Conservation (phyloP, 441 rosid species). For the Gossypium lobatum region DNA sequence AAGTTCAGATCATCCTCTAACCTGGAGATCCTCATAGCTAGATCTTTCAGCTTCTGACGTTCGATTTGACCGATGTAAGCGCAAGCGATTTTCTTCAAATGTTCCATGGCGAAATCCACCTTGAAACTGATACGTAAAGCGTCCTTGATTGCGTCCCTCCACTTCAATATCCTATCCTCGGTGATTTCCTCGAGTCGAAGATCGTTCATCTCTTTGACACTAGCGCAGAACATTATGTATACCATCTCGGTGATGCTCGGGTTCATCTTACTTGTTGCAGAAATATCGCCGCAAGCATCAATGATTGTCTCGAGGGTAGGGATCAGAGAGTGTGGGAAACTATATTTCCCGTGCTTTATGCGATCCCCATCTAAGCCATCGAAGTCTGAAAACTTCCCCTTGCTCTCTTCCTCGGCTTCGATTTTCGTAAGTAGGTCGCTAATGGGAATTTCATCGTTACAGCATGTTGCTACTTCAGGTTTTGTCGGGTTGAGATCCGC, state of each 20-base stretch:
- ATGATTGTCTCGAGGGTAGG: neutral
- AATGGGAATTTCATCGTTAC: neutral
- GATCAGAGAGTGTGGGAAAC: neutral
- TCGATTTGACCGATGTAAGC: neutral
- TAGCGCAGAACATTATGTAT: neutral
- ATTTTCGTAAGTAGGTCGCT: neutral
- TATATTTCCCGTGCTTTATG: neutral
- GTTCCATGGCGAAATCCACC: neutral
- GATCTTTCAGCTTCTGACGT: neutral
- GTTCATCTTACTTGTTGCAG: neutral
- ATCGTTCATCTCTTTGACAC: neutral
- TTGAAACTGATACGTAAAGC: neutral
- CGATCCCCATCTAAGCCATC: neutral
- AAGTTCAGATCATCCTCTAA: neutral
- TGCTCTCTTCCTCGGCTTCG: neutral
- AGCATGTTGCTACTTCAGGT: neutral
- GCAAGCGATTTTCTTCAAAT: conserved; percentile 4
- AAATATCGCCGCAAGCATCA: neutral
- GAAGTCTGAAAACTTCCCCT: neutral
- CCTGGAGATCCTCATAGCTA: neutral
- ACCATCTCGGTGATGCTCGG: neutral
- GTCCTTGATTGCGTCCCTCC: conserved; percentile 14
- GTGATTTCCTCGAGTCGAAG: neutral
- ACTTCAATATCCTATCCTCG: neutral
- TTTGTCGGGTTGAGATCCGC: neutral